phyloP scores from a whole-genome alignment of 495 filamentous ascomycete genomes.

The Patellaria atrata region DNA sequence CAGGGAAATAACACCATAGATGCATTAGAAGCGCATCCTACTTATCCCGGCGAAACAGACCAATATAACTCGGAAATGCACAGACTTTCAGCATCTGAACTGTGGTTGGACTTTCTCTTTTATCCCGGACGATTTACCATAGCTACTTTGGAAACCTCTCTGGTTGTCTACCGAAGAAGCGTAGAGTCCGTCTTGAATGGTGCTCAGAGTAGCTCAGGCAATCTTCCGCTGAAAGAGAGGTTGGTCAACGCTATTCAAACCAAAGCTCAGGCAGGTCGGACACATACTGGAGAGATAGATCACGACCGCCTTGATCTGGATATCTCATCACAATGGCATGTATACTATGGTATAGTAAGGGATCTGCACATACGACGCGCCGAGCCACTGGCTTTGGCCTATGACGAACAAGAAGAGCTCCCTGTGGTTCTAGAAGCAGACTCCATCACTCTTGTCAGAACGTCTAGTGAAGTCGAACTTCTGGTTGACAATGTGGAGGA shows the following conservation, averaged over 20 bases:
- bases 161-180: conserved; percentile 45
- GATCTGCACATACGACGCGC: conserved; percentile 78
- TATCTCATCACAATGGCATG: conserved; percentile 72
- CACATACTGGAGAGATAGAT: too few species aligned
- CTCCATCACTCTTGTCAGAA: conserved; percentile 57
- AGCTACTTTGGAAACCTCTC: conserved; percentile 67
- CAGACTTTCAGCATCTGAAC: conserved; percentile 14
- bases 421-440: conserved; percentile 76
- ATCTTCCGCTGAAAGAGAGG: conserved; percentile 45
- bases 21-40: conserved; percentile 12
- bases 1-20: conserved; percentile 21
- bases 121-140: conserved; percentile 63
- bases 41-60: conserved; percentile 21
- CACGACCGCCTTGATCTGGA: conserved; percentile 54
- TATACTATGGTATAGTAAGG: conserved; percentile 69
- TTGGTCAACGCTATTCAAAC: conserved; percentile 51
- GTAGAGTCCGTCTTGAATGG: too few species aligned
- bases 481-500: conserved; percentile 41
- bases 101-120: conserved; percentile 48
- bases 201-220: conserved; percentile 16
- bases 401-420: conserved; percentile 53
- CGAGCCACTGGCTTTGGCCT: conserved; percentile 60
- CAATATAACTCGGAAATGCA: not conserved
- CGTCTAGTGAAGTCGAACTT: conserved; percentile 63
- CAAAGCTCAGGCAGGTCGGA: conserved; percentile 41